Percentiles rank a stretch among this genome's conserved stretches.
Conservation (phyloP, 2,329 filamentous ascomycete species). For the Botryotinia globosa region DNA sequence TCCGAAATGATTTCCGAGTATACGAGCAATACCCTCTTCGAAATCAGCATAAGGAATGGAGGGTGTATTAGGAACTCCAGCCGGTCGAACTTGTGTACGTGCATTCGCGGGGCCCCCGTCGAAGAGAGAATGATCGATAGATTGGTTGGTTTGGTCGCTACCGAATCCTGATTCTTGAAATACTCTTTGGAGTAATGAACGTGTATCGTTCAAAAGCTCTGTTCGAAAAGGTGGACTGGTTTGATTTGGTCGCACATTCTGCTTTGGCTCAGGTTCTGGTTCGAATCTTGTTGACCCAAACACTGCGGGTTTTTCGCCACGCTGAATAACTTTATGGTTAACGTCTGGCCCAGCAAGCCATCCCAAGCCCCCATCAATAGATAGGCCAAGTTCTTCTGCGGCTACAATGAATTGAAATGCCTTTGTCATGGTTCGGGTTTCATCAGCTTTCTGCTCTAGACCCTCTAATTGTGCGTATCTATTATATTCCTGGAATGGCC, state of each 20-base stretch:
- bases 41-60: background rate
- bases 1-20: background rate
- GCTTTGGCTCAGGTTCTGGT: slow-evolving; percentile 30
- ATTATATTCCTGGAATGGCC: slow-evolving; percentile 58
- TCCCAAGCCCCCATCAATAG: slow-evolving; percentile 64
- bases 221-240: background rate
- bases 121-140: background rate
- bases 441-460: slow-evolving; percentile 62
- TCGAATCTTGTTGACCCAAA: slow-evolving; percentile 45
- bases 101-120: slow-evolving; percentile 15
- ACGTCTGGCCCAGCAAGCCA: slow-evolving; percentile 63
- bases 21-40: slow-evolving; percentile 4
- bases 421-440: slow-evolving; percentile 57
- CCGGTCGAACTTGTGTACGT: slow-evolving; percentile 15
- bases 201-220: background rate
- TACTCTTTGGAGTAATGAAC: slow-evolving; percentile 26
- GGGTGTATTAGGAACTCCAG: background rate
- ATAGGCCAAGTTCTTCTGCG: slow-evolving; percentile 63
- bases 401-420: slow-evolving; percentile 56
- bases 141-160: slow-evolving; percentile 24
- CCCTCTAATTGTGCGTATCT: slow-evolving; percentile 58
- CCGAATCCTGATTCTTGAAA: slow-evolving; percentile 33
- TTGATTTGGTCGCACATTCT: background rate
- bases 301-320: slow-evolving; percentile 42
- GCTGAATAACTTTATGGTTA: slow-evolving; percentile 45